Conservation (phyloP, 306 rosid genomes). For the Gastrolobium bilobum region DNA sequence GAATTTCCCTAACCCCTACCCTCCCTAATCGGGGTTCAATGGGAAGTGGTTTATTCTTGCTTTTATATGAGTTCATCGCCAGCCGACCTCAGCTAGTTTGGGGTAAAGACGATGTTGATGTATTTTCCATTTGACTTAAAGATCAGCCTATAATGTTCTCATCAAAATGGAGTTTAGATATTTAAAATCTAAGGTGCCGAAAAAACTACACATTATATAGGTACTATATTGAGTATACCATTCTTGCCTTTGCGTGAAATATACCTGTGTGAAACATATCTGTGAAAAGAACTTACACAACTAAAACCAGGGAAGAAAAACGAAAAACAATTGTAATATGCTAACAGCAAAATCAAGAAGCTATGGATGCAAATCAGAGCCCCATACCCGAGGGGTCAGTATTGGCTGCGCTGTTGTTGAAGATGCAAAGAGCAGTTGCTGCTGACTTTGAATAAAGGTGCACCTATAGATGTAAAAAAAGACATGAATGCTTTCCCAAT, state of each 20-base stretch:
- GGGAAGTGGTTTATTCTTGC: too few relatives aligned
- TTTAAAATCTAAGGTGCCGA: conserved; percentile 25
- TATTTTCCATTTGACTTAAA: background rate
- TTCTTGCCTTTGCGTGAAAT: background rate
- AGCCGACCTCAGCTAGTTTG: too few relatives aligned
- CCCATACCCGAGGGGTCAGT: conserved; percentile 88
- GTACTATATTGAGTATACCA: background rate
- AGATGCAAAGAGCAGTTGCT: conserved; percentile 92
- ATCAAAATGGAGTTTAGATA: conserved; percentile 6
- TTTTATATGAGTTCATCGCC: too few relatives aligned
- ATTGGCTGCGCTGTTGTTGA: conserved; percentile 98
- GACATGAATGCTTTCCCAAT: conserved; percentile 2
- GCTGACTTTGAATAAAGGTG: conserved; percentile 92
- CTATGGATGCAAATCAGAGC: conserved; percentile 36
- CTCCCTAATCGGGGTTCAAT: too few relatives aligned
- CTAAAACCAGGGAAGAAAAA: conserved; percentile 7
- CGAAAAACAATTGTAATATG: conserved; percentile 6
- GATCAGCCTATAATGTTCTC: background rate
- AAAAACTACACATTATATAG: background rate
- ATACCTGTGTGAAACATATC: background rate
- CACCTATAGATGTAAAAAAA: conserved; percentile 65
- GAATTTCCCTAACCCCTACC: too few relatives aligned
- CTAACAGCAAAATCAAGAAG: conserved; percentile 41
- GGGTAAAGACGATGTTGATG: too few relatives aligned
- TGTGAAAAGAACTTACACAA: conserved; percentile 15